These are phyloP conservation scores for Umbelopsis isabellina DNA, from an alignment of 192 early-diverging fungal species.

Conservation along the genomic window DNA sequence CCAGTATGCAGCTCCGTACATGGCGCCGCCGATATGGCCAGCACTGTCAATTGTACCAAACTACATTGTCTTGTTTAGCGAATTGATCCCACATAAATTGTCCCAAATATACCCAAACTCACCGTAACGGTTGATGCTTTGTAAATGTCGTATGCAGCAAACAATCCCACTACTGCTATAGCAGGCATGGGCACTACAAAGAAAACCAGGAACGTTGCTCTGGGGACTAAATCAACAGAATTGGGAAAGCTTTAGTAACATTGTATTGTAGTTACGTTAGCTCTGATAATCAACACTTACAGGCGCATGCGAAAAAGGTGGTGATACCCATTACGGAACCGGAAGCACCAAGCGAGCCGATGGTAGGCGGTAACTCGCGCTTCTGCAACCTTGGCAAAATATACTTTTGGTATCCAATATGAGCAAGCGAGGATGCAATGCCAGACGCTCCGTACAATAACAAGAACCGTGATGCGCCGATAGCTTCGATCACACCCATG, in stretches of 20 bases:
- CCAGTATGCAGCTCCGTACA: conserved; percentile 50
- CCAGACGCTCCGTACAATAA: conserved; percentile 45
- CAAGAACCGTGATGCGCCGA: conserved; percentile 50
- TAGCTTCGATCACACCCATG: conserved; percentile 39
- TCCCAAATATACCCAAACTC: background rate
- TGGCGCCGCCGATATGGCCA: conserved; percentile 50
- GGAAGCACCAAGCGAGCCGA: conserved; percentile 54
- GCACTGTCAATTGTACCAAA: conserved; percentile 50
- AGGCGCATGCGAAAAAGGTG: conserved; percentile 49
- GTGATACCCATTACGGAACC: conserved; percentile 51
- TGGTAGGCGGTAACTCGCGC: conserved; percentile 27
- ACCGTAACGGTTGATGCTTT: conserved; percentile 42
- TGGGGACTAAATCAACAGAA: conserved; percentile 35
- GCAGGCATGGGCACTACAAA: conserved; percentile 59
- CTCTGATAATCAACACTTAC: conserved; percentile 29
- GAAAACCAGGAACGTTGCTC: conserved; percentile 49
- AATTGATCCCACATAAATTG: background rate
- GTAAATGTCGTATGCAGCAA: conserved; percentile 54
- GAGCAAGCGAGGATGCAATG: conserved; percentile 40
- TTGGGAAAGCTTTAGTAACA: background rate
- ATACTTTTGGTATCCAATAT: conserved; percentile 41
- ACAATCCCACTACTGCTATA: conserved; percentile 46
- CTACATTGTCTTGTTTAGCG: conserved; percentile 22
- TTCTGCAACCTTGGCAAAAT: conserved; percentile 42
- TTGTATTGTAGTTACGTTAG: background rate